Evolutionary conservation across 2,329 filamentous ascomycete species (phyloP), one percentile per base, ranked within the genome.

Genomic region (Beauveria sp.): DNA sequence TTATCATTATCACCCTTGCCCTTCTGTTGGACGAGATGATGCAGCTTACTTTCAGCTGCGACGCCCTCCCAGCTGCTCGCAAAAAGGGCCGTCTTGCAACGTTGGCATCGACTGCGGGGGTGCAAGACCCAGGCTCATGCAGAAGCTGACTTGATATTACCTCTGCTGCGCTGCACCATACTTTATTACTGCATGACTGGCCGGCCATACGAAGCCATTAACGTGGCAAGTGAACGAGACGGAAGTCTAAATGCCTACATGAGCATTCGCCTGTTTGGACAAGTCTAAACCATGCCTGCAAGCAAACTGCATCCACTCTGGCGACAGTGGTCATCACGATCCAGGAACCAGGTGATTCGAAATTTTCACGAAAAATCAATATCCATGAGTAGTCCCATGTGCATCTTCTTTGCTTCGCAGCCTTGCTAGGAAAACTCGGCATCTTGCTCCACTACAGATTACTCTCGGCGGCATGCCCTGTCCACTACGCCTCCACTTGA

Each of bases 1-100:
- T 26, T 12, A 26, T 47, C 3, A 24, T 28, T 49, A 18, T 28
- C 16, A 38, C 34, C 34, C 20, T 14, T 24, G n/a, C 28, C 20
- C 28, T 26, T n/a, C 28, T 10, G 46, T 26, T 28, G 20, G 30
- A n/a, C 16, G 9, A 53, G 30, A 53, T 7, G 18, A 24, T 53
- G 50, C 50, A 53, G 50, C 50, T 53, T 53, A 40, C 16, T 53
- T 53, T 53, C 50, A 53, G 50, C 50, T 53, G 50, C 50, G 12
- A 53, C 50, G 5, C 30, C 50, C 40, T 53, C 30, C 50, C 46
- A n/a, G 46, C 46, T 16, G 7, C 46, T 49, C 6, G n/a, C 6
- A 18, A 22, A 22, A 38, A 40, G 30, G 30, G 9, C n/a, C 30
- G 30, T 22, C n/a, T 16, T 22, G 26, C 30, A 20, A 6, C 43